Evolutionary conservation across 305 asterid species (phyloP).

Genomic region (Solanum hybrid): DNA sequence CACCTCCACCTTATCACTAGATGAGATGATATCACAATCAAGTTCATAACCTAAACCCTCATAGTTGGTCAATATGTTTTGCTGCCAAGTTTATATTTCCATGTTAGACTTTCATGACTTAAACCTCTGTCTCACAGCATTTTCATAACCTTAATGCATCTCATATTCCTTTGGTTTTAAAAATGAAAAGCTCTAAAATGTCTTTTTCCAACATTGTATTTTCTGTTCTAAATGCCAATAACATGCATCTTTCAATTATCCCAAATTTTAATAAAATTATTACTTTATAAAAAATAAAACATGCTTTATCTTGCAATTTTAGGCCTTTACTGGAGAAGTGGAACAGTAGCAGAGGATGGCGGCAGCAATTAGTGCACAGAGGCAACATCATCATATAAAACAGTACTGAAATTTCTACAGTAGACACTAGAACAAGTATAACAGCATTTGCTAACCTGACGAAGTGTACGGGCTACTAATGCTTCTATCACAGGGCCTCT

Average conservation of each 20-base stretch:
- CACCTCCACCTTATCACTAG: slow-evolving; percentile 3
- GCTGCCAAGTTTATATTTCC: neutral
- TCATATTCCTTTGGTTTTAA: neutral
- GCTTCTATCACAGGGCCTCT: slow-evolving; percentile 98
- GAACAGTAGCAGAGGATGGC: neutral
- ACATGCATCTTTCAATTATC: neutral
- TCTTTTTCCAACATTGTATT: neutral
- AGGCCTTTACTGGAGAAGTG: neutral
- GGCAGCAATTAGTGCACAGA: neutral
- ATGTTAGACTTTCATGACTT: neutral
- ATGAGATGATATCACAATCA: neutral
- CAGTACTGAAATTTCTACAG: neutral
- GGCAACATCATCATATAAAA: neutral
- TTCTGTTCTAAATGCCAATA: neutral
- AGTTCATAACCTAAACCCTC: neutral
- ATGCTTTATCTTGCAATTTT: neutral
- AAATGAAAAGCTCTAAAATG: neutral
- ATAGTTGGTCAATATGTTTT: neutral
- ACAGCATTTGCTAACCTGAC: slow-evolving; percentile 54
- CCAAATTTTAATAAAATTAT: neutral
- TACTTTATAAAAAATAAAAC: neutral
- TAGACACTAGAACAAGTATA: slow-evolving; percentile 6
- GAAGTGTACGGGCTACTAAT: slow-evolving; percentile 95
- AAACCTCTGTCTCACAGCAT: neutral
- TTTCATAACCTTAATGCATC: neutral